phyloP scores from a whole-genome alignment of 1,139 yeast species.

The Zygotorulaspora mrakii region DNA sequence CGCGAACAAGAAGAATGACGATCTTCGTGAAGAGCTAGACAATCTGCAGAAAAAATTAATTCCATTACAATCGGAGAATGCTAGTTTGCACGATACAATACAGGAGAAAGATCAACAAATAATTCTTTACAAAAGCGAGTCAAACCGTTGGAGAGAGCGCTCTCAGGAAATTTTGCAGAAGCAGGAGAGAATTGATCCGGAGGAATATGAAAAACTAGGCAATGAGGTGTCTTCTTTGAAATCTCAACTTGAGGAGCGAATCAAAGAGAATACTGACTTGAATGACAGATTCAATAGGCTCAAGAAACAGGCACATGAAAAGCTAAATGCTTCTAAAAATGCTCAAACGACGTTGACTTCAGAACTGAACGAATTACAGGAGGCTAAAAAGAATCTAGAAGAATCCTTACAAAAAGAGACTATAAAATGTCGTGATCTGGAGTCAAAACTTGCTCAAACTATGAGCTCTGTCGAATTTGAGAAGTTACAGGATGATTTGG shows the following conservation, averaged over 20 bases:
- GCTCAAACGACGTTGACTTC: conserved; percentile 29
- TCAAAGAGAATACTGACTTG: conserved; percentile 33
- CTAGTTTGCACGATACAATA: conserved; percentile 40
- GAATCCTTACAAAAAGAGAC: conserved; percentile 16
- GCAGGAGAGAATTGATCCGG: conserved; percentile 48
- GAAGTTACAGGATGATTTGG: conserved; percentile 27
- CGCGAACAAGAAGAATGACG: conserved; percentile 26
- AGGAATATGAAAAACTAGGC: conserved; percentile 41
- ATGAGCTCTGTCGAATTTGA: conserved; percentile 30
- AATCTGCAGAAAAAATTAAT: conserved; percentile 34
- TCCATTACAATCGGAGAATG: conserved; percentile 18
- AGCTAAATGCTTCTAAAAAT: conserved; percentile 37
- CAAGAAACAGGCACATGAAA: conserved; percentile 38
- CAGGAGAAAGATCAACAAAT: conserved; percentile 44
- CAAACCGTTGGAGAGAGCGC: conserved; percentile 51
- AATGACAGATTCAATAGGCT: conserved; percentile 39
- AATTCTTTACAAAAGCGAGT: conserved; percentile 42
- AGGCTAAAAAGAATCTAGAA: conserved; percentile 24
- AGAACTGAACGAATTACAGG: conserved; percentile 16
- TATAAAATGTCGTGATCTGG: conserved; percentile 19
- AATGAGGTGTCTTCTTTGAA: conserved; percentile 34
- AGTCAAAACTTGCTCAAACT: conserved; percentile 22
- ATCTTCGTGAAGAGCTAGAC: conserved; percentile 38
- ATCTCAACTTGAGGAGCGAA: conserved; percentile 22
- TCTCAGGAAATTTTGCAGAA: conserved; percentile 47